Percentiles rank a stretch among this genome's conserved stretches.
These are phyloP conservation scores for Lithospermum erythrorhizon DNA, from an alignment of 257 asterid genomes.

Conservation along the genomic window DNA sequence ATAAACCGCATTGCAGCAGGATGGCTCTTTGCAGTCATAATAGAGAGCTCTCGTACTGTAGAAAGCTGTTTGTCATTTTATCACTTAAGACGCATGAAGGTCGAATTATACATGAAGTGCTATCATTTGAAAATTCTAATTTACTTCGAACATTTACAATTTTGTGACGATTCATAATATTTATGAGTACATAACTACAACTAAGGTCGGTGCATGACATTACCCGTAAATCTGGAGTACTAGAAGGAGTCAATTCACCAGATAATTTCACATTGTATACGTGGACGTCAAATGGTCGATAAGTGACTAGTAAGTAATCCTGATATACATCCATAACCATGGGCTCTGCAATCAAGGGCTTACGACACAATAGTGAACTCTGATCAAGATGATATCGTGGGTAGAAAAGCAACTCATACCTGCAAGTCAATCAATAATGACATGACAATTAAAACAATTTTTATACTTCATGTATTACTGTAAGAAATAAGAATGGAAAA, in stretches of 20 bases:
- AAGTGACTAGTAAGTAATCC: conserved; percentile 86
- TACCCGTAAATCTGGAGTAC: conserved; percentile 88
- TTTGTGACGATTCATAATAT: conserved; percentile 8
- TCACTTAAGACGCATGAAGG: conserved; percentile 73
- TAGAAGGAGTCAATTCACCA: conserved; percentile 90
- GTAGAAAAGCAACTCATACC: conserved; percentile 93
- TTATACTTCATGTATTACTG: background rate
- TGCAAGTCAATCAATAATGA: conserved; percentile 27
- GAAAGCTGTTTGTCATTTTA: conserved; percentile 99
- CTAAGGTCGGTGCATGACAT: conserved; percentile 20
- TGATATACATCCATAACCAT: conserved; percentile 98
- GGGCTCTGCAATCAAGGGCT: conserved; percentile 73
- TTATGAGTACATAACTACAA: conserved; percentile 9
- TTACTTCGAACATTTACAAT: conserved; percentile 9
- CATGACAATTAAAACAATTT: background rate
- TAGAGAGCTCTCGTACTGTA: conserved; percentile 99
- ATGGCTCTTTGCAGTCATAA: conserved; percentile 98
- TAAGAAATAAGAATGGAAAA: background rate
- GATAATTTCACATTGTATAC: conserved; percentile 76
- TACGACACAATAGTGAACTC: conserved; percentile 85
- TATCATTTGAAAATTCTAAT: conserved; percentile 19
- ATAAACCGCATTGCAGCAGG: conserved; percentile 94
- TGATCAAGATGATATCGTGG: conserved; percentile 99
- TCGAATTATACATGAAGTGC: conserved; percentile 17
- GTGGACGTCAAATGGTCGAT: conserved; percentile 93